Base-by-base conservation (phyloP, 1,139 yeast genomes). In the Scheffersomyces insectosa region DNA sequence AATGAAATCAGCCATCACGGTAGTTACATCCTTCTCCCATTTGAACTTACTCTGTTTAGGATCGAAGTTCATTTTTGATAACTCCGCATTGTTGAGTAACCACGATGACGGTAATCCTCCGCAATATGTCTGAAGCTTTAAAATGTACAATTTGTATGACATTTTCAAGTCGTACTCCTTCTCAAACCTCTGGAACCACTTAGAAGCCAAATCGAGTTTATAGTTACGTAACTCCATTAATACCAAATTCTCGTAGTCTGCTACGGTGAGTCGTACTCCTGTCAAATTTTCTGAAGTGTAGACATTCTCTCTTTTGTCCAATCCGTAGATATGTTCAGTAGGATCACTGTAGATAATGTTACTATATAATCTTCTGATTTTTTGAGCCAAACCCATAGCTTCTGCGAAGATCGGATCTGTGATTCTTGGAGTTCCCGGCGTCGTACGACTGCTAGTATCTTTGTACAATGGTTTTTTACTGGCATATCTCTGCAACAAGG, bases 241-340 rank as follows among this genome's bases (percentile, higher is more conserved):
- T 31, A 72, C 63, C 44, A 74, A 57, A 51, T 69, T 72, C 49
- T 73, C 77, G 49, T 63, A 72, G 53, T 74, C 79, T 3, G 48
- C 46, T 1, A 59, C 52, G 5, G 49, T 47, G 28, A 70, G 52
- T 37, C 47, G 44, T 42, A 58, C 56, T 1, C 65, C 67, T 1
- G 66, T 56, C 15, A 49, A 42, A 9, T 50, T 34, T 3, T 43
- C 40, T 12, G 60, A 54, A 40, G 38, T 42, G 44, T 62, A 62
- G 15, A 65, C 44, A 35, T 57, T 50, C 1, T 44, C 39, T 36
- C 67, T 54, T 35, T 56, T 51, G 3, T 45, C 44, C 16, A 39
- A 36, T 20, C 51, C 49, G 44, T 69, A 69, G 8, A 68, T 50
- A 40, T 52, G 55, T n/a, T 51, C 59, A 2, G 36, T 36, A 11